These are phyloP conservation scores for Torulaspora globosa DNA, from an alignment of 1,139 yeast species.

Conservation along the genomic window DNA sequence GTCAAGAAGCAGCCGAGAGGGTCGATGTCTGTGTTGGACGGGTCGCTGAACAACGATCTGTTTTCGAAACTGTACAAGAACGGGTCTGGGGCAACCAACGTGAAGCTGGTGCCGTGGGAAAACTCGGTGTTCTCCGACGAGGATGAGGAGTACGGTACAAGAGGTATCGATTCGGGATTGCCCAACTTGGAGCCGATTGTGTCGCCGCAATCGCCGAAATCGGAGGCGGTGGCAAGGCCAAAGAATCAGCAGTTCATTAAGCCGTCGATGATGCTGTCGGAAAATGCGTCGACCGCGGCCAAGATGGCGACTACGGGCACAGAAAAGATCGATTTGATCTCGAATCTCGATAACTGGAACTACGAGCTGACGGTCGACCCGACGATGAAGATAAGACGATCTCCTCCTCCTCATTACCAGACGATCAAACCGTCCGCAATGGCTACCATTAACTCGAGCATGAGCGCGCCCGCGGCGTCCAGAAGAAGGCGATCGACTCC, in stretches of 20 bases:
- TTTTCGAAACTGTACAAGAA: conserved; percentile 23
- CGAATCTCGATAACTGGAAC: conserved; percentile 10
- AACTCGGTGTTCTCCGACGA: conserved; percentile 11
- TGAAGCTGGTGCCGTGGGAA: conserved; percentile 16
- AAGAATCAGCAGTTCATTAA: conserved; percentile 24
- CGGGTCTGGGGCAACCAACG: conserved; percentile 11
- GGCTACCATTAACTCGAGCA: conserved; percentile 3
- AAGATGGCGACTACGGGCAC: conserved; percentile 23
- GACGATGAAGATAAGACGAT: conserved; percentile 9
- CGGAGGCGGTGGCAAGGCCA: conserved; percentile 4
- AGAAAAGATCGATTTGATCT: conserved; percentile 13
- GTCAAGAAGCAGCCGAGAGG: conserved; percentile 27
- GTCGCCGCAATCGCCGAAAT: conserved; percentile 18
- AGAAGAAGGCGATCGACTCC: conserved; percentile 14
- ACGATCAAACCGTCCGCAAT: conserved; percentile 9
- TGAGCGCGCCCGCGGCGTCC: conserved; percentile 10
- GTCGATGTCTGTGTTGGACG: conserved; percentile 27
- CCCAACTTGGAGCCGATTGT: conserved; percentile 13
- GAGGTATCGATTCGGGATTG: conserved; percentile 5
- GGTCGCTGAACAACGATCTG: conserved; percentile 19
- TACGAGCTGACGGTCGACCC: conserved; percentile 16
- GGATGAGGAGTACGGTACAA: conserved; percentile 8
- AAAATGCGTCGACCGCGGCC: conserved; percentile 23
- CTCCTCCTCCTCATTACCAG: conserved; percentile 15
- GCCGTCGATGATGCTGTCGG: conserved; percentile 30